Percentiles rank a stretch among this genome's conserved stretches.
Conservation (phyloP, 2,329 filamentous ascomycete genomes). For the Penicillium crustosum region DNA sequence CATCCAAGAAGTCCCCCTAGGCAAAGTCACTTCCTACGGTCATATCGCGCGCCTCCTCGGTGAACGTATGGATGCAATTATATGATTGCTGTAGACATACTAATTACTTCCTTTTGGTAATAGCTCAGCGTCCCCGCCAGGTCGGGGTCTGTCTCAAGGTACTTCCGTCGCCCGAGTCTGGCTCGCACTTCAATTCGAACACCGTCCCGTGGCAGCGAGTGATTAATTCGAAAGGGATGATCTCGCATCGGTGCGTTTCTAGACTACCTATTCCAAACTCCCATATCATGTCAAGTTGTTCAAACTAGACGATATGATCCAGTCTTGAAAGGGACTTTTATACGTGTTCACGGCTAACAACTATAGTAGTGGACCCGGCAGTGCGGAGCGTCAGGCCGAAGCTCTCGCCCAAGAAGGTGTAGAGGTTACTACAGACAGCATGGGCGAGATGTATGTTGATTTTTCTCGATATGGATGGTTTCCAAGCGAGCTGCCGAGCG, state of each 20-base stretch:
- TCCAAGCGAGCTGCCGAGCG: constrained; percentile 52
- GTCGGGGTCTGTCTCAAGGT: constrained; percentile 90
- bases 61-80: constrained; percentile 51
- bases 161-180: constrained; percentile 58
- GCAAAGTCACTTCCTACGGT: constrained; percentile 84
- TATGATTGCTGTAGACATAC: not conserved
- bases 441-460: constrained; percentile 48
- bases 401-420: constrained; percentile 45
- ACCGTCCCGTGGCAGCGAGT: constrained; percentile 96
- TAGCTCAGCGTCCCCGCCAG: constrained; percentile 73
- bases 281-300: not conserved
- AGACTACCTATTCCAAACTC: not conserved
- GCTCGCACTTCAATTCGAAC: constrained; percentile 62
- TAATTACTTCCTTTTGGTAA: not conserved
- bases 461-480: constrained; percentile 50
- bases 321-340: not conserved
- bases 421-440: constrained; percentile 40
- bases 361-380: constrained; percentile 40
- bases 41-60: constrained; percentile 64
- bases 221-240: constrained; percentile 80
- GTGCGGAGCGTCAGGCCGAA: constrained; percentile 45
- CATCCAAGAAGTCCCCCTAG: constrained; percentile 78
- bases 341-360: constrained; percentile 5
- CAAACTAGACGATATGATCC: not conserved
- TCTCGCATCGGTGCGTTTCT: constrained; percentile 71